Base-by-base conservation (phyloP, 2,329 filamentous ascomycete genomes). In the Colletotrichum sp. region DNA sequence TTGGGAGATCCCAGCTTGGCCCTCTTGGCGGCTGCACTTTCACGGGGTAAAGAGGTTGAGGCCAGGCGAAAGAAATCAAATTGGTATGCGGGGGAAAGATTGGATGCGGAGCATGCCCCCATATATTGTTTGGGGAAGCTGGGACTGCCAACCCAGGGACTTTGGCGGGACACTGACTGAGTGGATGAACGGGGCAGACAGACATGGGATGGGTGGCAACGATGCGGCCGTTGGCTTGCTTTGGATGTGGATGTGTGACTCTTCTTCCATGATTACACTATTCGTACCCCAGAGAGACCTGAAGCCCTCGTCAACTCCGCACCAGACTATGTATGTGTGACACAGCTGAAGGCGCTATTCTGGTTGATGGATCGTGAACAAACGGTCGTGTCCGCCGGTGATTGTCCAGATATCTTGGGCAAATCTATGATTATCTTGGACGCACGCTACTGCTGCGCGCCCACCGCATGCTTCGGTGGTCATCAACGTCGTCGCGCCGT, bases 51-150 rank as follows among this genome's bases (percentile, higher is more conserved):
- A 22, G 27, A 39, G 59, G 30, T 59, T 32, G 52, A 27, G 27
- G 72, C 34, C 63, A 28, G 69, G 55, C 63, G 55, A 39, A 39
- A 16, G 34, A 48, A 59, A 65, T 48, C 44, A 76, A 28, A 76
- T 69, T 76, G 65, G 28, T 12, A 48, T 76, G 74, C 71, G 74
- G 74, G 73, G 73, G 63, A 68, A 55, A 68, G 64, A 59, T 64
- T 76, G 59, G 28, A 30, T 69, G 70, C 22, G 70, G 70, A 76
- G 73, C 30, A 48, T 28, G 32, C 27, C 32, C 55, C 39, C 8
- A 70, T 6, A 30, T 30, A 55, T 70, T 66, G 57, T 52, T 39
- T 30, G 22, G 27, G 36, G 39, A 48, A 48, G 63, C 13, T 48
- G 63, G 63, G 25, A 66, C 28, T 25, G 63, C 63, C 22, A 48